Evolutionary conservation across 805 yeast species (phyloP).

Genomic region (Kodamaea fukazawae): DNA sequence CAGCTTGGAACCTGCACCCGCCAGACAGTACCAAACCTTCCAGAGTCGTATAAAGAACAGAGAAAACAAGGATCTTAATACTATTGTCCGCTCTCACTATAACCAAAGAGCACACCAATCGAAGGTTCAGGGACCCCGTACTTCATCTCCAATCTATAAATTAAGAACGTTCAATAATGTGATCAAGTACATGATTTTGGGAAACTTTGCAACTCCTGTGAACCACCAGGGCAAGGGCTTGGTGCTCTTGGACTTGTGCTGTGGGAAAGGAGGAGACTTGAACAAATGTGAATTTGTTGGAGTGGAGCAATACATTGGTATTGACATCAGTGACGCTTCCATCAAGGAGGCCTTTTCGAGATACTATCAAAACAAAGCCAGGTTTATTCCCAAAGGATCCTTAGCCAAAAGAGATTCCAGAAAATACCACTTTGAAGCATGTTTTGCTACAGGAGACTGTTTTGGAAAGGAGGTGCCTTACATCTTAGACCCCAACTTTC

Average conservation of each 20-base stretch:
- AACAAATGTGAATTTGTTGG: conserved; percentile 80
- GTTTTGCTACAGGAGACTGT: conserved; percentile 90
- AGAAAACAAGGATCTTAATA: conserved; percentile 49
- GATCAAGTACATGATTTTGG: conserved; percentile 80
- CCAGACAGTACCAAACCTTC: conserved; percentile 32
- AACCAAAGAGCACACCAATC: conserved; percentile 77
- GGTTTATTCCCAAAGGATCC: conserved; percentile 31
- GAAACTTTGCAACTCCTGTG: conserved; percentile 42
- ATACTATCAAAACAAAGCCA: conserved; percentile 51
- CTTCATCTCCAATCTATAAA: conserved; percentile 79
- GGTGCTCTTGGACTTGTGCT: conserved; percentile 79
- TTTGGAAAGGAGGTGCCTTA: conserved; percentile 69
- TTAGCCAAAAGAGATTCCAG: conserved; percentile 33
- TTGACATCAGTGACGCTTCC: conserved; percentile 88
- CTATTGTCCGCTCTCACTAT: conserved; percentile 77
- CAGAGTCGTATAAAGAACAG: conserved; percentile 35
- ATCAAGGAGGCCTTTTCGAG: conserved; percentile 80
- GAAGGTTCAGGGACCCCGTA: conserved; percentile 56
- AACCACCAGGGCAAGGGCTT: conserved; percentile 20
- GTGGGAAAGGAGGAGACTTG: conserved; percentile 98
- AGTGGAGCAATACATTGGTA: conserved; percentile 77
- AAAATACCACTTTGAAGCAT: conserved; percentile 66
- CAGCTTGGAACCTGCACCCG: not conserved
- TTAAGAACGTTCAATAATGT: conserved; percentile 88
- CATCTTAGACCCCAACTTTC: conserved; percentile 60